phyloP scores from a whole-genome alignment of 2,329 filamentous ascomycete genomes.

The Penicillium sp. region DNA sequence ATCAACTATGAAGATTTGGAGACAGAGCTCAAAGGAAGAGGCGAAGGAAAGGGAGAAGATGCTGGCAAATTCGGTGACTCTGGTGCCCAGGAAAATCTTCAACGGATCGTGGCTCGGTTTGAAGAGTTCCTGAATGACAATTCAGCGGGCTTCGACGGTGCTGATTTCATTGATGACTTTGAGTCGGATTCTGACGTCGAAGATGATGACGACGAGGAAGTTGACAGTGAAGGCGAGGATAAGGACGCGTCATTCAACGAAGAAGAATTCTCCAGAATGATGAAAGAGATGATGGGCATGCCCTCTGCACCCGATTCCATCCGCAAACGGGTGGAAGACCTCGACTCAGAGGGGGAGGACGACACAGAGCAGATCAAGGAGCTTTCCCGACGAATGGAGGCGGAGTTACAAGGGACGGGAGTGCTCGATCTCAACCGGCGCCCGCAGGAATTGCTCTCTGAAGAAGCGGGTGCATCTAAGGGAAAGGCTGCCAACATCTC shows the following conservation, averaged over 20 bases:
- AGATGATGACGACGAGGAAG: slow-evolving; percentile 51
- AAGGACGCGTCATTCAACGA: slow-evolving; percentile 79
- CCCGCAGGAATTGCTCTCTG: slow-evolving; percentile 16
- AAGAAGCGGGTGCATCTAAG: slow-evolving; percentile 23
- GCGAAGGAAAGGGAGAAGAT: slow-evolving; percentile 33
- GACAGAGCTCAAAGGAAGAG: slow-evolving; percentile 64
- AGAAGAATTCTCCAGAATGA: slow-evolving; percentile 77
- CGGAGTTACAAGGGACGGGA: slow-evolving; percentile 47
- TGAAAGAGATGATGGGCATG: slow-evolving; percentile 87
- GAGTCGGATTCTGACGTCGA: slow-evolving; percentile 61
- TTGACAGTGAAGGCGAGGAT: slow-evolving; percentile 65
- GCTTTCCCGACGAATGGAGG: slow-evolving; percentile 46
- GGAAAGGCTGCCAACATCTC: slow-evolving; percentile 27
- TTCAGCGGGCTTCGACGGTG: slow-evolving; percentile 73
- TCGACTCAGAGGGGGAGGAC: slow-evolving; percentile 51
- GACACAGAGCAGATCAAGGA: slow-evolving; percentile 58
- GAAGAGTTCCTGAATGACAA: slow-evolving; percentile 88
- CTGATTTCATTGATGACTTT: slow-evolving; percentile 66
- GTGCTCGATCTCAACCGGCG: slow-evolving; percentile 41
- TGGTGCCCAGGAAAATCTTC: slow-evolving; percentile 57
- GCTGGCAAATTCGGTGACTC: slow-evolving; percentile 46
- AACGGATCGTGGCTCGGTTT: slow-evolving; percentile 91
- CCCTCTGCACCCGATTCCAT: slow-evolving; percentile 41
- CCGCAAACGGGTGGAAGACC: slow-evolving; percentile 43
- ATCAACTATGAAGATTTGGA: slow-evolving; percentile 91